Conservation (phyloP, 2,329 filamentous ascomycete species). For the Claviceps digitariae region DNA sequence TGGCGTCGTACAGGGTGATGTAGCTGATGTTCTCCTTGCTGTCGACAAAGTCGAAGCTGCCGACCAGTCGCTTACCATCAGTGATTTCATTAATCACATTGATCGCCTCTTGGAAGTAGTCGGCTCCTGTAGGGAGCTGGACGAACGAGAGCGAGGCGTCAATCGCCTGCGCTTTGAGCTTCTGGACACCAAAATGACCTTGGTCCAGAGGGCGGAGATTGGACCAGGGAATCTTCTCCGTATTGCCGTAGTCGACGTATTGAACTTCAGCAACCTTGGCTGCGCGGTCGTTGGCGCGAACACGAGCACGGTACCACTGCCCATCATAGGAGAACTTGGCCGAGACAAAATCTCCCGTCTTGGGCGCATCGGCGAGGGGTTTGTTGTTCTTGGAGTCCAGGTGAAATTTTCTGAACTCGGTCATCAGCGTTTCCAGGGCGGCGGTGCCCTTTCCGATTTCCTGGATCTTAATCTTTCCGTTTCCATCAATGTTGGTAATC, state of each 20-base stretch:
- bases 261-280: slow-evolving; percentile 80
- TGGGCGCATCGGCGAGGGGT: slow-evolving; percentile 61
- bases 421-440: slow-evolving; percentile 78
- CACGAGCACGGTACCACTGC: slow-evolving; percentile 86
- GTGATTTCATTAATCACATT: slow-evolving; percentile 62
- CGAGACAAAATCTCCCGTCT: slow-evolving; percentile 81
- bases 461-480: slow-evolving; percentile 78
- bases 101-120: slow-evolving; percentile 75
- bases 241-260: slow-evolving; percentile 95
- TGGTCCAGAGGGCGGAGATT: slow-evolving; percentile 69
- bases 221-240: slow-evolving; percentile 75
- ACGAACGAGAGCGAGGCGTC: slow-evolving; percentile 81
- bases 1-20: slow-evolving; percentile 77
- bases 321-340: slow-evolving; percentile 82
- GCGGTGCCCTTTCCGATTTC: slow-evolving; percentile 77
- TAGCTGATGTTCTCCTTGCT: slow-evolving; percentile 67
- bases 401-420: slow-evolving; percentile 82
- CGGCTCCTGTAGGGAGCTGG: slow-evolving; percentile 67
- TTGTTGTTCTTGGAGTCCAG: slow-evolving; percentile 68
- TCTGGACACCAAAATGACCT: slow-evolving; percentile 64
- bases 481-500: slow-evolving; percentile 77
- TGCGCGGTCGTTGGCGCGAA: slow-evolving; percentile 85
- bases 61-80: slow-evolving; percentile 66
- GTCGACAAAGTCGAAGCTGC: slow-evolving; percentile 77
- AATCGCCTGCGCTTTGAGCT: slow-evolving; percentile 73